These are phyloP conservation scores for Fusarium nodosum DNA, from an alignment of 2,329 filamentous ascomycete species.

Conservation along the genomic window DNA sequence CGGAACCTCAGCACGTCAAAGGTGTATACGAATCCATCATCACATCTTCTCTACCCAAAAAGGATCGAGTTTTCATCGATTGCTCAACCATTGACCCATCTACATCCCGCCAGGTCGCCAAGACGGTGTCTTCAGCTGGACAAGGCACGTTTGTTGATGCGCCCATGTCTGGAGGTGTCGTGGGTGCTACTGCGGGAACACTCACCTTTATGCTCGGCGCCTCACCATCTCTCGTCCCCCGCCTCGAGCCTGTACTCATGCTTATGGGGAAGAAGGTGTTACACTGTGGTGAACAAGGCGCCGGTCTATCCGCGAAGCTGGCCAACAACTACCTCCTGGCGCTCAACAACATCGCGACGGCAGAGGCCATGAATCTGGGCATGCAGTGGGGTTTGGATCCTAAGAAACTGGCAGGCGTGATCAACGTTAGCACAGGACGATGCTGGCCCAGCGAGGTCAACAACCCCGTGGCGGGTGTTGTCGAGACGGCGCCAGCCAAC, in stretches of 20 bases:
- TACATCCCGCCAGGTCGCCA: slow-evolving; percentile 83
- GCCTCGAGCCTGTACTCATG: slow-evolving; percentile 76
- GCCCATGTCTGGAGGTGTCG: slow-evolving; percentile 96
- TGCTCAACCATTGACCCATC: slow-evolving; percentile 96
- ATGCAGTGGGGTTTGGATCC: slow-evolving; percentile 71
- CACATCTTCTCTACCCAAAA: slow-evolving; percentile 63
- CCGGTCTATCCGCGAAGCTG: slow-evolving; percentile 90
- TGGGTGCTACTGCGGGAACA: slow-evolving; percentile 87
- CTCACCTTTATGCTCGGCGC: slow-evolving; percentile 97
- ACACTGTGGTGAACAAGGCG: slow-evolving; percentile 86
- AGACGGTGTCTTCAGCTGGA: slow-evolving; percentile 72
- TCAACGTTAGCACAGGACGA: slow-evolving; percentile 93
- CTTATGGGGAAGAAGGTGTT: slow-evolving; percentile 89
- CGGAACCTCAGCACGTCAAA: slow-evolving; percentile 89
- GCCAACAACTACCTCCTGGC: slow-evolving; percentile 98
- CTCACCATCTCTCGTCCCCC: slow-evolving; percentile 69
- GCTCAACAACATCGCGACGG: slow-evolving; percentile 85
- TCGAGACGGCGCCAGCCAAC: slow-evolving; percentile 79
- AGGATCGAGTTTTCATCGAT: slow-evolving; percentile 88
- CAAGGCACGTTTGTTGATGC: slow-evolving; percentile 90
- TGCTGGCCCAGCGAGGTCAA: slow-evolving; percentile 98
- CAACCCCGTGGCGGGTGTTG: slow-evolving; percentile 90
- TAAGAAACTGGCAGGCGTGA: slow-evolving; percentile 80
- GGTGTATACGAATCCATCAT: slow-evolving; percentile 85
- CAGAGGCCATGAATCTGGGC: slow-evolving; percentile 76